Conservation (phyloP, 129 eudicot species). For the Flaveria linearis region DNA sequence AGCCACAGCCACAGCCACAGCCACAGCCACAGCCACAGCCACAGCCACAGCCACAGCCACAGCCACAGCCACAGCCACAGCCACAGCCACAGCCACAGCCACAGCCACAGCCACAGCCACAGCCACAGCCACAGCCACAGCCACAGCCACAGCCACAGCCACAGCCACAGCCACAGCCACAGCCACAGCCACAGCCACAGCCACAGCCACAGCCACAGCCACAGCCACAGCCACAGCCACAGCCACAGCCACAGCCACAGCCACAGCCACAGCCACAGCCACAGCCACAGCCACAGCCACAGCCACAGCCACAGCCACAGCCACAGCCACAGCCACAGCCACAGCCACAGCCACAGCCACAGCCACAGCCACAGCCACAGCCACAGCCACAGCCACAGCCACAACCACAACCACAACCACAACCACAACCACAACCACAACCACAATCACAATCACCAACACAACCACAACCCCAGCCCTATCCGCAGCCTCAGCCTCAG, state of each 20-base stretch:
- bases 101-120: background rate
- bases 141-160: background rate
- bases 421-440: background rate
- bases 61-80: background rate
- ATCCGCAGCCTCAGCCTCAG: background rate
- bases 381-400: conserved; percentile 39
- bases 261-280: conserved; percentile 38
- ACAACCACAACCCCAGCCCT: background rate
- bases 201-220: background rate
- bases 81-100: background rate
- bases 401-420: background rate
- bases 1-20: background rate
- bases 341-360: conserved; percentile 40
- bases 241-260: conserved; percentile 32
- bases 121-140: background rate
- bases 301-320: conserved; percentile 38
- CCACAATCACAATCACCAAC: background rate
- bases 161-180: background rate
- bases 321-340: conserved; percentile 41
- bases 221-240: background rate
- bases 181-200: background rate
- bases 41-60: background rate
- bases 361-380: conserved; percentile 33
- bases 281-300: conserved; percentile 37
- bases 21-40: background rate